Conservation (phyloP, 371 early-diverging fungal species). For the Haplosporangium sp. region DNA sequence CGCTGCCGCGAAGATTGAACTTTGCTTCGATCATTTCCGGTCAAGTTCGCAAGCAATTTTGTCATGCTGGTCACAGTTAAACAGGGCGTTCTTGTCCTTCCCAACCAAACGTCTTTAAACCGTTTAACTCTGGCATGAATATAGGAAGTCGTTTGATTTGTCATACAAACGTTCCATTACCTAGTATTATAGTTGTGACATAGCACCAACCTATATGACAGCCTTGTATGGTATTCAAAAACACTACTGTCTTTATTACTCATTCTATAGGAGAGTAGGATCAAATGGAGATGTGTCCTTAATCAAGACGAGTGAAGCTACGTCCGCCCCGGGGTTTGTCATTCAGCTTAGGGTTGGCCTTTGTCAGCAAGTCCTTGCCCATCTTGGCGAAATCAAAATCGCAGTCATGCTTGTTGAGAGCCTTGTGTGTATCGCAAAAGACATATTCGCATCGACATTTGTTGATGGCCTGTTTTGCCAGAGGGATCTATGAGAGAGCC, state of each 20-base stretch:
- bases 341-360: slow-evolving; percentile 84
- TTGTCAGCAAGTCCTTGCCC: slow-evolving; percentile 75
- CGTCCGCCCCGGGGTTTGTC: slow-evolving; percentile 80
- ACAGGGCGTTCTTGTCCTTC: too few relatives aligned
- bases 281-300: slow-evolving; percentile 1
- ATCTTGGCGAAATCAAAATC: slow-evolving; percentile 78
- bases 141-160: too few relatives aligned
- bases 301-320: slow-evolving; percentile 77
- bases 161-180: too few relatives aligned
- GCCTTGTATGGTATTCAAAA: too few relatives aligned
- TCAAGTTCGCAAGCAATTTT: background rate
- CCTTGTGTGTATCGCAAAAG: slow-evolving; percentile 84
- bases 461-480: slow-evolving; percentile 85
- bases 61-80: background rate
- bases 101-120: too few relatives aligned
- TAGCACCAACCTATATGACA: too few relatives aligned
- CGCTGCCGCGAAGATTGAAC: too few relatives aligned
- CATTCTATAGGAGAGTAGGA: too few relatives aligned
- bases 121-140: background rate
- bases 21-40: slow-evolving; percentile 1
- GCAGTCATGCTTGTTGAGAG: slow-evolving; percentile 82
- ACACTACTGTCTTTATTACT: background rate
- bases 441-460: slow-evolving; percentile 85
- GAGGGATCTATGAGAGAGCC: slow-evolving; percentile 64
- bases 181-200: too few relatives aligned